A percentile compares a stretch with the other conserved stretches of the same genome.
Conservation (phyloP, 163 green algal genomes). For the Prototheca cutis region DNA sequence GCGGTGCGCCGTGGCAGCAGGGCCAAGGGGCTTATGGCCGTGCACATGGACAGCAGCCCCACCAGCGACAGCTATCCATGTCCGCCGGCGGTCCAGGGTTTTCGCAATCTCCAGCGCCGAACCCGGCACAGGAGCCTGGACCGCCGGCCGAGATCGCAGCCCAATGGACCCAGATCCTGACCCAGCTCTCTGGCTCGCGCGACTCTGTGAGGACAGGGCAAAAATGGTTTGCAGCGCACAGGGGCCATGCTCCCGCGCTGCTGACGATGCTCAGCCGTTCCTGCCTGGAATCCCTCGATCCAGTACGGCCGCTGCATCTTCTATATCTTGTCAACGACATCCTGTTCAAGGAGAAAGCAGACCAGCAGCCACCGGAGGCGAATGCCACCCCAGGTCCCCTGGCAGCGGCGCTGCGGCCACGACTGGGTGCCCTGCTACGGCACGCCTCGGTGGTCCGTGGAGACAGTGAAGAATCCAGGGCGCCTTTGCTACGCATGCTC, state of each 20-base stretch:
- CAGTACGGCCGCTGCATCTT: slow-evolving; percentile 50
- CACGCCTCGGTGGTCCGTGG: slow-evolving; percentile 7
- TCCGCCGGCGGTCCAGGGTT: too few relatives aligned
- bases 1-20: slow-evolving; percentile 3
- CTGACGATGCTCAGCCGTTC: slow-evolving; percentile 42
- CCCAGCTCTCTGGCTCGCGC: slow-evolving; percentile 44
- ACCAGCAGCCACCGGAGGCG: neutral
- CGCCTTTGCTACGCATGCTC: slow-evolving; percentile 41
- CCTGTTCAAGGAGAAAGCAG: slow-evolving; percentile 49
- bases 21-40: too few relatives aligned
- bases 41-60: too few relatives aligned
- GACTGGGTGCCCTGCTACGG: slow-evolving; percentile 48
- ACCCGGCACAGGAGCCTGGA: too few relatives aligned
- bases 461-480: slow-evolving; percentile 18
- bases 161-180: slow-evolving; percentile 49
- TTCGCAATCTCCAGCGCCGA: too few relatives aligned
- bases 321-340: slow-evolving; percentile 77
- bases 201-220: slow-evolving; percentile 62
- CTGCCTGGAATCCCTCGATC: neutral
- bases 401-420: slow-evolving; percentile 39
- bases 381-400: too few relatives aligned
- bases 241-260: slow-evolving; percentile 40
- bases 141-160: slow-evolving; percentile 35
- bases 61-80: too few relatives aligned
- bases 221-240: slow-evolving; percentile 63